A percentile compares a stretch with the other conserved stretches of the same genome.
These are phyloP conservation scores for Aspergillus novofumigatus DNA, from an alignment of 2,329 filamentous ascomycete genomes.

Conservation along the genomic window DNA sequence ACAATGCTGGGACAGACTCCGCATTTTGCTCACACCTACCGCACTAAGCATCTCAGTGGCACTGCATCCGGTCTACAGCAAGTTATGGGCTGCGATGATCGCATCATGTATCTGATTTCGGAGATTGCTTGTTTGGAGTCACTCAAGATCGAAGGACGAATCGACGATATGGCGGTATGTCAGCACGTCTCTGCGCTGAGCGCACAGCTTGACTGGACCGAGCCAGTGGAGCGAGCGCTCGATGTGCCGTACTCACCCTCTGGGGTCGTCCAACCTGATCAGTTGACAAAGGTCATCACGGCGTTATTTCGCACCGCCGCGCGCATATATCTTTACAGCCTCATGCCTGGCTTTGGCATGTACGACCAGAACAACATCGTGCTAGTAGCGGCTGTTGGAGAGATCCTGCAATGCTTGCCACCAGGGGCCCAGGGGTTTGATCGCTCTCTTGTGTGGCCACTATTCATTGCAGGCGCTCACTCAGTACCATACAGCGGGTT, in stretches of 20 bases:
- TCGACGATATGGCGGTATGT: slow-evolving; percentile 76
- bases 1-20: slow-evolving; percentile 86
- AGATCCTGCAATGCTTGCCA: slow-evolving; percentile 75
- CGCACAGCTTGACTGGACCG: slow-evolving; percentile 73
- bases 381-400: slow-evolving; percentile 37
- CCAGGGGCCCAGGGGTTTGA: slow-evolving; percentile 78
- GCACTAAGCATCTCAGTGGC: slow-evolving; percentile 73
- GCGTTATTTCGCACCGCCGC: too few species aligned
- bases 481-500: slow-evolving; percentile 70
- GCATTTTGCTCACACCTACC: slow-evolving; percentile 84
- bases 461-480: slow-evolving; percentile 78
- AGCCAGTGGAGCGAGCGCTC: slow-evolving; percentile 53
- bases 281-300: too few species aligned
- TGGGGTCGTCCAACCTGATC: too few species aligned
- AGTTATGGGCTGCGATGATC: slow-evolving; percentile 95
- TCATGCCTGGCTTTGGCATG: too few species aligned
- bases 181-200: slow-evolving; percentile 82
- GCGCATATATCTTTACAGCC: too few species aligned
- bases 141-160: slow-evolving; percentile 67
- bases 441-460: slow-evolving; percentile 85
- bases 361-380: too few species aligned
- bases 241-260: slow-evolving; percentile 46
- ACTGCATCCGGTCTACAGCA: slow-evolving; percentile 71
- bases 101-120: slow-evolving; percentile 95
- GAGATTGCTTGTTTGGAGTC: slow-evolving; percentile 95